Evolutionary conservation across 164 flowering plant species (phyloP), one percentile per base, ranked within the genome.

Genomic region (Nymphaea thermarum): DNA sequence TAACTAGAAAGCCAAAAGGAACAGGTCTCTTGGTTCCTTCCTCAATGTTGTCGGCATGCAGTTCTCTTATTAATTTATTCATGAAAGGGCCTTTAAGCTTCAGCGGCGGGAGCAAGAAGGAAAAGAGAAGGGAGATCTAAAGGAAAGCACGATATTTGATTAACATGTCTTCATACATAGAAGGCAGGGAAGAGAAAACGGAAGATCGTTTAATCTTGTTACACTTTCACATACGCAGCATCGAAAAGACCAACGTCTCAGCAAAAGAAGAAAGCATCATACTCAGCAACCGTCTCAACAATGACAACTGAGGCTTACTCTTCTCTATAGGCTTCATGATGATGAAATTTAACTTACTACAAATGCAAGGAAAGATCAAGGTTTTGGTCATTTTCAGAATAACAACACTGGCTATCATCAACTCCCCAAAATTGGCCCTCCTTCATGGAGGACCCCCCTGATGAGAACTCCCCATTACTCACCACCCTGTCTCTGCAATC

Each of bases 321-420:
- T 15, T 10, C 57, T 15, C 8, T 8, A 51, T 25, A 25, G 36
- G 36, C 36, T 25, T 25, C 36, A 25, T 15, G 57, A 51, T 8
- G 57, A 51, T 51, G 57, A 51, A 8, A 2, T 15, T 51, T 51
- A 8, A 15, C 12, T 51, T 15, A 8, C 64, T 76, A 80, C 64
- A 80, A 74, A 75, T 78, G 83, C 71, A 80, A 67, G 59, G 81
- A 73, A 64, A 80, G 76, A 72, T 80, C 83, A 71, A 80, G 72
- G 59, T 76, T 70, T 69, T 74, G 69, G 6, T 74, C 80, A 4
- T 66, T 77, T 17, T 76, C 73, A 41, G 64, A 62, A 11, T 8
- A 17, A 6, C 16, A 12, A 62, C 16, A 17, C n/a, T 12, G 16
- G 62, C 63, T 67, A 17, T 69, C 75, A 44, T 60, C 75, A 69